Base-by-base conservation (phyloP, 106 monocot species). In the Dendrobium catenatum region DNA sequence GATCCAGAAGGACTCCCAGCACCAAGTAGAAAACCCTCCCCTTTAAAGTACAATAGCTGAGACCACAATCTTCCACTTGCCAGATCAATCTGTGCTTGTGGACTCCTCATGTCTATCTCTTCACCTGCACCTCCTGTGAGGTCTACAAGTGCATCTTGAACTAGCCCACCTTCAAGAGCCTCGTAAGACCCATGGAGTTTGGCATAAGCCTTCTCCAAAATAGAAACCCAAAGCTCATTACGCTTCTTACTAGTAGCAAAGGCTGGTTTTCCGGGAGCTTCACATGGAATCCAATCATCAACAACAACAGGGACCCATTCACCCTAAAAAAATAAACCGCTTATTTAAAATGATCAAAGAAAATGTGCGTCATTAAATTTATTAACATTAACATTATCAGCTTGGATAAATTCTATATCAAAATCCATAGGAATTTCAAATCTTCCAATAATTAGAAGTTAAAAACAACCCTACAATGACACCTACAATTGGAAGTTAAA, bases 271-370 rank as follows among this genome's bases (percentile, higher is more conserved):
- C 91, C 90, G 75, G 91, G 93, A 44, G 89, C 86, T 79, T 98
- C 98, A 55, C 98, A 98, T 42, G 98, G 98, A 77, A 98, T 95
- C 98, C 98, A 98, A 72, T 98, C 98, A 85, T 98, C 98, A 87
- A 98, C 88, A 68, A 98, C 87, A 22, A 98, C 98, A 48, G 98
- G 94, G 42, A 98, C 94, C 98, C 98, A 98, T 47, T 98, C 98
- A 77, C 98, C 98, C 98, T 98, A 77, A 22, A 87, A n/a, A 48
- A 78, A 49, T 7, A 55, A 85, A 49, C 42, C 18, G 15, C 2
- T 15, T 37, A 33, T 72, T 37, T 72, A 16, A 17, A 22, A 16
- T 2, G 31, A 80, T 0, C 9, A 70, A 70, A 70, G 9, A 37
- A 29, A 33, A 70, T 33, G 70, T 70, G 8, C 15, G 13, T 51